Conservation (phyloP, 495 filamentous ascomycete species). For the Hypoxylon fragiforme region DNA sequence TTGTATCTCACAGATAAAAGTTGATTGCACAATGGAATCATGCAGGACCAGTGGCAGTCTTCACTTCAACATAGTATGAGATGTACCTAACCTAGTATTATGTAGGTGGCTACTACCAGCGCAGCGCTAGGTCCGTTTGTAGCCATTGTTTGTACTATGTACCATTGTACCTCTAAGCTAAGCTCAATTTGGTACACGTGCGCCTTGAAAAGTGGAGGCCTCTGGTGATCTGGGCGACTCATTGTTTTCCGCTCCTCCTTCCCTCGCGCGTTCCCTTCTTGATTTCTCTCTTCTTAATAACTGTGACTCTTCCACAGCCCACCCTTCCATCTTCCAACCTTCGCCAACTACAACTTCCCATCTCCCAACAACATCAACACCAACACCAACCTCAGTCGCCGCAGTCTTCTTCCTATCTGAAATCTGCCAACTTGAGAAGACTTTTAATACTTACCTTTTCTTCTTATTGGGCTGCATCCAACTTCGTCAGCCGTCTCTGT, state of each 20-base stretch:
- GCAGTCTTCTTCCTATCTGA: conserved; percentile 22
- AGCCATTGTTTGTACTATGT: too few relatives aligned
- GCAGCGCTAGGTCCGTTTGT: too few relatives aligned
- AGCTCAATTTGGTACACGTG: too few relatives aligned
- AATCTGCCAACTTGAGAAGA: conserved; percentile 9
- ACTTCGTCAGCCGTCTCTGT: conserved; percentile 45
- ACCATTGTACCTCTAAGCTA: too few relatives aligned
- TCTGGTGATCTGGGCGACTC: conserved; percentile 10
- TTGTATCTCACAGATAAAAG: not conserved
- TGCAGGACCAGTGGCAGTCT: not conserved
- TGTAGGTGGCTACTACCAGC: too few relatives aligned
- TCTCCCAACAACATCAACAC: conserved; percentile 10
- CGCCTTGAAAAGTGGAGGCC: too few relatives aligned
- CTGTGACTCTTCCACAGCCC: conserved; percentile 28
- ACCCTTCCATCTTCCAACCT: conserved; percentile 5
- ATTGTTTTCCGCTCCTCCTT: conserved; percentile 26
- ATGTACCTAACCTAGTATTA: not conserved
- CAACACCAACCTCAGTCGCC: conserved; percentile 22
- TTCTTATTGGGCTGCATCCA: conserved; percentile 46
- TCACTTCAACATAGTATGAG: too few relatives aligned
- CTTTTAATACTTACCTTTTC: conserved; percentile 8
- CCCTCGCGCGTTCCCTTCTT: conserved; percentile 32
- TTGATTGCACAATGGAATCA: not conserved
- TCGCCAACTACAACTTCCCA: not conserved
- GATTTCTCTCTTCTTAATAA: conserved; percentile 31